phyloP scores from a whole-genome alignment of 768 basidiomycete genomes.

The Boletus coccyginus region DNA sequence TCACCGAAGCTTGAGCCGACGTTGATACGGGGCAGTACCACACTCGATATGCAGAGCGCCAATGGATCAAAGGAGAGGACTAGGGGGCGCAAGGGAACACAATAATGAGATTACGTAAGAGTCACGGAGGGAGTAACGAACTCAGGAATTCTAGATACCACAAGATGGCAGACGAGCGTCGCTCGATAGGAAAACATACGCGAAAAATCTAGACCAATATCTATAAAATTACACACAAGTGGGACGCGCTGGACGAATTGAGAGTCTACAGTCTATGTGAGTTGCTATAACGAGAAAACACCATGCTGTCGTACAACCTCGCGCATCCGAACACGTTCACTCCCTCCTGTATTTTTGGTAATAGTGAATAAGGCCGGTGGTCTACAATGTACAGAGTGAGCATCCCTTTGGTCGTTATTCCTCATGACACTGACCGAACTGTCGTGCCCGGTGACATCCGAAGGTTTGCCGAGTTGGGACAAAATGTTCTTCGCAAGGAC shows the following conservation, averaged over 20 bases:
- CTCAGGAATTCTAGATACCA: too few species aligned
- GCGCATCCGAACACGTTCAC: constrained; percentile 36
- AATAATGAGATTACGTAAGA: constrained; percentile 1
- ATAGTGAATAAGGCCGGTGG: constrained; percentile 94
- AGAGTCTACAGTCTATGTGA: constrained; percentile 4
- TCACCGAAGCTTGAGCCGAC: neutral
- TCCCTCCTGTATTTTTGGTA: constrained; percentile 89
- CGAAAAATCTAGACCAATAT: neutral
- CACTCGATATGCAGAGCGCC: neutral
- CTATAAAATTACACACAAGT: constrained; percentile 14
- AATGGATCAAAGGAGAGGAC: constrained; percentile 1
- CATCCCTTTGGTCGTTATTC: neutral
- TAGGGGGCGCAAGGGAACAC: neutral
- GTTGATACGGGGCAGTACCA: neutral
- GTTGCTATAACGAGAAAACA: neutral
- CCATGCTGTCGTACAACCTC: constrained; percentile 10
- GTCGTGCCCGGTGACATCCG: constrained; percentile 85
- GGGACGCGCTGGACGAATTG: neutral
- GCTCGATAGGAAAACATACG: neutral
- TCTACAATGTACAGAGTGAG: constrained; percentile 44
- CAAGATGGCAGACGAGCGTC: too few species aligned
- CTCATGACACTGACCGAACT: constrained; percentile 52
- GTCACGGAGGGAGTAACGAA: too few species aligned
- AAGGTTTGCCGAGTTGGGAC: constrained; percentile 75
- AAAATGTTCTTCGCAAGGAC: constrained; percentile 96